These are phyloP conservation scores for Alternaria triticina DNA, from an alignment of 2,329 filamentous ascomycete genomes.

Conservation along the genomic window DNA sequence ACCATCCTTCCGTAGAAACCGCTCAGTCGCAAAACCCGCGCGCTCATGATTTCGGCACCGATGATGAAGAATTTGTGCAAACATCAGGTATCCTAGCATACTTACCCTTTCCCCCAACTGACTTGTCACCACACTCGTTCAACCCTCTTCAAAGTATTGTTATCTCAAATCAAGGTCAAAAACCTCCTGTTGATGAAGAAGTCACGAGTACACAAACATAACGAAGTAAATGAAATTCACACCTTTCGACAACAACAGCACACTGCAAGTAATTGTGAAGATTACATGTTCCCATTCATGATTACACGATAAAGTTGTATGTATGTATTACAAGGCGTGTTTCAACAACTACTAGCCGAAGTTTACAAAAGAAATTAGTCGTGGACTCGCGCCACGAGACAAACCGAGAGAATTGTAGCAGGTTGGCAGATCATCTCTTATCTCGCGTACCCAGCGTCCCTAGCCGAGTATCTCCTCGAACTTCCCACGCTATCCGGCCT, in stretches of 20 bases:
- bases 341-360: background rate
- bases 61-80: background rate
- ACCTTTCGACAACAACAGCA: background rate
- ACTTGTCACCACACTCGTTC: background rate
- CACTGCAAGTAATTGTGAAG: background rate
- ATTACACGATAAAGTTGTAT: background rate
- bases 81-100: background rate
- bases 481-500: background rate
- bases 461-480: background rate
- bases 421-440: background rate
- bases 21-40: background rate
- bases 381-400: background rate
- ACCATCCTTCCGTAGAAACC: background rate
- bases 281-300: background rate
- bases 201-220: background rate
- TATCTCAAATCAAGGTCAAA: background rate
- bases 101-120: too few species aligned
- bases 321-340: background rate
- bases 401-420: background rate
- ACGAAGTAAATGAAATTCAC: background rate
- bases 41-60: background rate
- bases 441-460: slow-evolving; percentile 5
- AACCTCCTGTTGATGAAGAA: background rate
- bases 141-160: background rate
- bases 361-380: background rate